phyloP scores from a whole-genome alignment of 768 basidiomycete genomes.

The Lactarius vividus region DNA sequence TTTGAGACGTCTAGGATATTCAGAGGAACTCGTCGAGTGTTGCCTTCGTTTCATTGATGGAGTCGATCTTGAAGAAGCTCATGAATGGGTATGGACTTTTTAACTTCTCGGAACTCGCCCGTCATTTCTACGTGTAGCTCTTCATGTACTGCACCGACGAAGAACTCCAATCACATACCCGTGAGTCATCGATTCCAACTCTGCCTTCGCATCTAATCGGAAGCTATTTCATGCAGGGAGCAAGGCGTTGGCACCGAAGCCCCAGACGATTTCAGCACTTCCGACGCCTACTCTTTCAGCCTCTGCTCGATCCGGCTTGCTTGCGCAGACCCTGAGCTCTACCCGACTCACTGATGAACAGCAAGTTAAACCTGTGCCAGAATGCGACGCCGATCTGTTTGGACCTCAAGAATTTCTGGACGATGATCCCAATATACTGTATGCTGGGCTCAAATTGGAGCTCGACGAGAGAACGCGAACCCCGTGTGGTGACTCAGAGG shows the following conservation, averaged over 20 bases:
- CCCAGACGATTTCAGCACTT: background rate
- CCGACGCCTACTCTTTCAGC: background rate
- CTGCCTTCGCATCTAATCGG: background rate
- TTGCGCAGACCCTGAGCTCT: background rate
- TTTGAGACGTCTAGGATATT: slow-evolving; percentile 73
- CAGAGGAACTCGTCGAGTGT: slow-evolving; percentile 62
- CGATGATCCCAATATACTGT: slow-evolving; percentile 55
- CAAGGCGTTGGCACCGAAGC: slow-evolving; percentile 3
- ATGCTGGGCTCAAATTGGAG: slow-evolving; percentile 60
- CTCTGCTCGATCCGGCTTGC: slow-evolving; percentile 1
- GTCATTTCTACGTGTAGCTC: slow-evolving; percentile 45
- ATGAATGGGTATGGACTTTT: slow-evolving; percentile 72
- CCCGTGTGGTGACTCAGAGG: slow-evolving; percentile 26
- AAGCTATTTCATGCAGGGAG: slow-evolving; percentile 3
- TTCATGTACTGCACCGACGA: slow-evolving; percentile 59
- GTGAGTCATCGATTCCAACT: slow-evolving; percentile 31
- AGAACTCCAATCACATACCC: slow-evolving; percentile 46
- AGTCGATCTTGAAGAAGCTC: slow-evolving; percentile 80
- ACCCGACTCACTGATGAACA: slow-evolving; percentile 7
- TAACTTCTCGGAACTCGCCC: background rate
- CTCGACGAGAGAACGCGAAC: slow-evolving; percentile 42
- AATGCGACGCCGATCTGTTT: background rate
- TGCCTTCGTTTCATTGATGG: slow-evolving; percentile 65
- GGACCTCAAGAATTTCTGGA: slow-evolving; percentile 12
- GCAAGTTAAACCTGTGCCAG: background rate